Base-by-base conservation (phyloP, 495 filamentous ascomycete species). In the Hypoxylon fuscum region DNA sequence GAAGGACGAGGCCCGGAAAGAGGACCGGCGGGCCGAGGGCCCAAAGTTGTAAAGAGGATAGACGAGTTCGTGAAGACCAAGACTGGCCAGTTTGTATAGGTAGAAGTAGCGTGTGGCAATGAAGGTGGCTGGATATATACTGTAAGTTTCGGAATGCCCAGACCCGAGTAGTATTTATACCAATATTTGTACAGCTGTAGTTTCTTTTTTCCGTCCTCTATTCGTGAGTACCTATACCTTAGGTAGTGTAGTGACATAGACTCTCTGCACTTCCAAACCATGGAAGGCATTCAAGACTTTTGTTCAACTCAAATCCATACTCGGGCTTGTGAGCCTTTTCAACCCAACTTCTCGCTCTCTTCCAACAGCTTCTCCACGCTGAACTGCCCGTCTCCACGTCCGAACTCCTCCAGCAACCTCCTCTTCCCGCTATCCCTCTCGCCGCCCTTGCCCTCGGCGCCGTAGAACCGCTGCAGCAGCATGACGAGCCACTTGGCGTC, bases 381-480 rank as follows among this genome's bases (percentile, higher is more conserved):
- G 73, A 97, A 98, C 49, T 74, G 76, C 61, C 77, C 75, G 76
- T 94, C 93, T 1, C 93, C 94, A 53, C 76, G 77, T 4, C 82
- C 88, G 73, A 97, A 98, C 82, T 87, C 86, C 73, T 91, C 88
- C 71, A 98, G 72, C 72, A 98, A 69, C 77, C 82, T 74, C 76
- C 76, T 85, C 76, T 85, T 77, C 14, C 44, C 70, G 1, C 44
- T 17, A 18, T 55, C 69, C 22, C 67, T 71, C 8, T 78, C 78
- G 1, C 81, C 82, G 11, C 88, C 92, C 0, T 44, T 52, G 9
- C 37, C 62, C n/a, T 63, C 76, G 23, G 73, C 77, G 5, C 76
- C 77, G 71, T 98, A 98, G 73, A 98, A 98, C 74, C 91, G 88
- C 83, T 98, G 95, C 78, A 98, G 75, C 42, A 92, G 91, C 83